phyloP scores from a whole-genome alignment of 23 red algal genomes.

The Chondrus crispus region DNA sequence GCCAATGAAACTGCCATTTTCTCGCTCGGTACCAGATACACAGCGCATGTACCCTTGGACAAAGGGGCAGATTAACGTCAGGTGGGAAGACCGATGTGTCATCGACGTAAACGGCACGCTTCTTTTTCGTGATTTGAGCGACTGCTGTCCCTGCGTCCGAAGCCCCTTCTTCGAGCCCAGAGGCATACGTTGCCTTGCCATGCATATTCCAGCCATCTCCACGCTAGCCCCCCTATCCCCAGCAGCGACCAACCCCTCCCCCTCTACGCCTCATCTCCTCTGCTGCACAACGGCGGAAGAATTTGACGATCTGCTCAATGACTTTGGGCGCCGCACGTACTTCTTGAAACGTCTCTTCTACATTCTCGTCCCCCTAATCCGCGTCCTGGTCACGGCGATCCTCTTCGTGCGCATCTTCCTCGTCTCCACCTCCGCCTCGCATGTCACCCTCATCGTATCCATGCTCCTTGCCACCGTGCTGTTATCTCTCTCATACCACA shows the following conservation, averaged over 20 bases:
- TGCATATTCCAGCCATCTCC: too few species aligned
- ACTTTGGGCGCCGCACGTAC: constrained; percentile 61
- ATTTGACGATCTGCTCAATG: constrained; percentile 41
- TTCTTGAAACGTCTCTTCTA: constrained; percentile 34
- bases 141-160: background rate
- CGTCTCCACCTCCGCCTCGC: constrained; percentile 37
- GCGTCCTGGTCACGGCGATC: constrained; percentile 2
- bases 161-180: background rate
- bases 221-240: too few species aligned
- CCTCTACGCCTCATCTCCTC: background rate
- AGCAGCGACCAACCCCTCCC: too few species aligned
- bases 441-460: constrained; percentile 22
- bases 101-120: constrained; percentile 31
- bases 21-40: constrained; percentile 12
- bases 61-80: background rate
- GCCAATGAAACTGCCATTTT: constrained; percentile 23
- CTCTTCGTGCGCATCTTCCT: constrained; percentile 74
- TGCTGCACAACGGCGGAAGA: constrained; percentile 32
- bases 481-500: constrained; percentile 70
- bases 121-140: background rate
- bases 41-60: background rate
- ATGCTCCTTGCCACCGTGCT: background rate
- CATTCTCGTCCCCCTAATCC: constrained; percentile 18
- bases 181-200: background rate
- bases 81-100: constrained; percentile 11